A percentile compares a stretch with the other conserved stretches of the same genome.
These are phyloP conservation scores for Lavandula angustifolia DNA, from an alignment of 257 asterid genomes.

Conservation along the genomic window DNA sequence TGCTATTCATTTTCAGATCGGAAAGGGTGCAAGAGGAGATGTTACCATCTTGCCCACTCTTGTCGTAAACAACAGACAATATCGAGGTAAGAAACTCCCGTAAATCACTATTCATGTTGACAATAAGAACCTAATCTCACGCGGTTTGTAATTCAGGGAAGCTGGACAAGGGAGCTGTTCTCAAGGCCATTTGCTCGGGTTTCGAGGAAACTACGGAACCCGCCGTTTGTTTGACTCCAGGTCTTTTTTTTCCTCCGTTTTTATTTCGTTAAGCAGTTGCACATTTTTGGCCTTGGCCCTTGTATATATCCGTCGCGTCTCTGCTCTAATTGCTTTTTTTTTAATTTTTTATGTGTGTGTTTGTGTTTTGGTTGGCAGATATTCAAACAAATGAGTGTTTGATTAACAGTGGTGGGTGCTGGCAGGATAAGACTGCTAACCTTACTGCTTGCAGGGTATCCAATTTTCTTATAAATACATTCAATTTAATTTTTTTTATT, in stretches of 20 bases:
- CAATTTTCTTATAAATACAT: neutral
- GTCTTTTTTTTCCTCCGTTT: conserved; percentile 11
- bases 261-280: neutral
- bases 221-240: conserved; percentile 42
- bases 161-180: conserved; percentile 58
- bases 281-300: too few relatives aligned
- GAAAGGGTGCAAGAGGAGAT: conserved; percentile 59
- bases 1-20: conserved; percentile 41
- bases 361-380: conserved; percentile 43
- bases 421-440: conserved; percentile 81
- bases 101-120: neutral
- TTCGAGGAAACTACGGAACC: conserved; percentile 57
- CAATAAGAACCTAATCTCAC: neutral
- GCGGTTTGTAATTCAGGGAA: conserved; percentile 39
- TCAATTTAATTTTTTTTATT: too few relatives aligned
- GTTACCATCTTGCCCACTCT: conserved; percentile 63
- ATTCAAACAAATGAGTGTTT: conserved; percentile 92
- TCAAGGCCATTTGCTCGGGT: conserved; percentile 55
- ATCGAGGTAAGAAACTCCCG: conserved; percentile 41
- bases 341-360: neutral
- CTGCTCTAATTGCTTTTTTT: conserved; percentile 13
- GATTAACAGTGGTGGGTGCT: conserved; percentile 91
- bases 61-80: conserved; percentile 52
- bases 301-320: neutral
- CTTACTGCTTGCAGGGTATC: conserved; percentile 90